Evolutionary conservation across 345 rosid genomes (phyloP), one percentile per base, ranked within the genome.

Genomic region (Camelina hispida): DNA sequence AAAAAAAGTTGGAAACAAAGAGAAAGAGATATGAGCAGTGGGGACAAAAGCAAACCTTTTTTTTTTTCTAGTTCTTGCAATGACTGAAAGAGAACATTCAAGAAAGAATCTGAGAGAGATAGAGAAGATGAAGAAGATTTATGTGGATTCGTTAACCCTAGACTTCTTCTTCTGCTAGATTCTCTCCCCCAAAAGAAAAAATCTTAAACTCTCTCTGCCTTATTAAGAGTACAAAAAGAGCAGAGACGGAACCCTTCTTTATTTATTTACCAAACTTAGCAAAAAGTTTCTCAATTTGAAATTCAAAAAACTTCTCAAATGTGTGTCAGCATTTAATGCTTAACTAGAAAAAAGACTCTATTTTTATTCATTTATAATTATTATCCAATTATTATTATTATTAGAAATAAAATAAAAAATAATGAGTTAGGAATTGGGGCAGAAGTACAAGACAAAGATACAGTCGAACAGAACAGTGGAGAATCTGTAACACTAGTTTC

Each of bases 401-500:
- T 40, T 13, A n/a, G n/a, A n/a, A n/a, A n/a, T n/a, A 46, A 63
- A 55, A 37, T 9, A 9, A 37, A 37, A 9, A 40, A 15, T 30
- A 47, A 71, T 28, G 62, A 78, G 47, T 50, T 66, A 20, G 63
- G 75, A 67, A 59, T 55, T 55, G 57, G 65, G 60, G 9, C 9
- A 34, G 52, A 71, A 69, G 73, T 42, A 74, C 46, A 77, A 38
- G 83, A 82, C 86, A 81, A 69, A 81, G 82, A 78, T 65, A 76
- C 82, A 60, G 82, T 71, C 68, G 81, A 82, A 74, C 78, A 32
- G 71, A 67, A 58, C 72, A 60, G 63, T 55, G 3, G 73, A 75
- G 85, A 78, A 82, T 77, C 83, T 77, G 70, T n/a, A 70, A 66
- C 81, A 75, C 73, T 59, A 50, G 28, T 79, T 79, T 69, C 75